A percentile compares a stretch with the other conserved stretches of the same genome.
Evolutionary conservation across 108 stramenopile species (phyloP).

Genomic region (Stephanodiscus minutulus): DNA sequence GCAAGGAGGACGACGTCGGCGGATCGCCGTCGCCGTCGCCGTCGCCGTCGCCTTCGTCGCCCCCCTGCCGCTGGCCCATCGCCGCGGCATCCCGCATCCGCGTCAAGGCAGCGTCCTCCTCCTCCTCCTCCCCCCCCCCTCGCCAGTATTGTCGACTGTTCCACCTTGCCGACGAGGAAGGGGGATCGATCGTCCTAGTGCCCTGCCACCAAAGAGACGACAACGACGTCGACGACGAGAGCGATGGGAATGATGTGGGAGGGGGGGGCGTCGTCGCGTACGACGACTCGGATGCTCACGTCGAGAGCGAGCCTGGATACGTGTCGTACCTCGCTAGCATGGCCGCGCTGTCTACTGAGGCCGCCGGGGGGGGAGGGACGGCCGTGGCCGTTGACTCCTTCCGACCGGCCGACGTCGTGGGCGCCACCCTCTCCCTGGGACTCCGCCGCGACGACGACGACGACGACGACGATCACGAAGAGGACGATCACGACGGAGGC

Average conservation of each 20-base stretch:
- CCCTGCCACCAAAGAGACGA: neutral
- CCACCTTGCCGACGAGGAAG: no score
- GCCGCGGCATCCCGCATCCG: constrained; percentile 12
- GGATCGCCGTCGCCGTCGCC: no score
- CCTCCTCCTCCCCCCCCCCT: no score
- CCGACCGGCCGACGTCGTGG: constrained; percentile 35
- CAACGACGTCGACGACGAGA: neutral
- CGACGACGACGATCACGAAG: constrained; percentile 25
- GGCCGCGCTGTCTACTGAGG: neutral
- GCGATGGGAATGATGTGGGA: no score
- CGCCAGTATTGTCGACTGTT: no score
- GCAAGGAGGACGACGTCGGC: no score
- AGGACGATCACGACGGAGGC: constrained; percentile 21
- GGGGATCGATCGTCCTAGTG: no score
- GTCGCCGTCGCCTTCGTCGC: no score
- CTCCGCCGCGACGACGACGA: neutral
- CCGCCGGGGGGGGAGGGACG: neutral
- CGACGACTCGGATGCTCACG: neutral
- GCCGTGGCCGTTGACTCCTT: constrained; percentile 18
- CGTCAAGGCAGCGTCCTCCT: neutral
- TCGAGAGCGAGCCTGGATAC: neutral
- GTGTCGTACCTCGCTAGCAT: neutral
- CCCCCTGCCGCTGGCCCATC: constrained; percentile 9
- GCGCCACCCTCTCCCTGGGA: constrained; percentile 31
- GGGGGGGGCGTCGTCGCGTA: no score